Percentiles rank a stretch among this genome's conserved stretches.
phyloP scores from a whole-genome alignment of 2,329 filamentous ascomycete species.

The Alternaria sp. region DNA sequence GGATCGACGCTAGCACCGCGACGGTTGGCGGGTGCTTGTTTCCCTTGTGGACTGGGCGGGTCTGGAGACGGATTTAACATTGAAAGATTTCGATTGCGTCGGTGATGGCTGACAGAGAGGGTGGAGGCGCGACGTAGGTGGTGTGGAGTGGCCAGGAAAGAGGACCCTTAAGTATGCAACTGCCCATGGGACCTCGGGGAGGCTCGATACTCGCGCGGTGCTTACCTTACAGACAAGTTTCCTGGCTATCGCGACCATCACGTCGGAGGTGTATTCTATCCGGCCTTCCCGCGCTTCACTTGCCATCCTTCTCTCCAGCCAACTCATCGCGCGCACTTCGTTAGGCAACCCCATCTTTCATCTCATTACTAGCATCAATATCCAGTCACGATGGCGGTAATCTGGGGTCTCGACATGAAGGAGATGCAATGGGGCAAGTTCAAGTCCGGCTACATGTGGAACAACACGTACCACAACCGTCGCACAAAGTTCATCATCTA shows the following conservation, averaged over 20 bases:
- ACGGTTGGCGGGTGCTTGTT: slow-evolving; percentile 9
- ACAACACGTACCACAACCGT: slow-evolving; percentile 61
- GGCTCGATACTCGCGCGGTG: neutral
- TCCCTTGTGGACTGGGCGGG: neutral
- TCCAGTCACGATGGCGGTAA: slow-evolving; percentile 48
- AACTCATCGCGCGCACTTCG: neutral
- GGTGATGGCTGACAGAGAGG: neutral
- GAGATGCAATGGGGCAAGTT: slow-evolving; percentile 67
- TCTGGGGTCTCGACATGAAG: slow-evolving; percentile 64
- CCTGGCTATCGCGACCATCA: neutral
- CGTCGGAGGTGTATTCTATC: neutral
- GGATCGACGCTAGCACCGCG: neutral
- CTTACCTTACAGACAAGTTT: neutral
- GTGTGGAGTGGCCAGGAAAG: neutral
- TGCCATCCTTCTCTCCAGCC: neutral
- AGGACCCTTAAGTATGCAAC: neutral
- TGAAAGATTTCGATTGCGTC: neutral
- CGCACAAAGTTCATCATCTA: slow-evolving; percentile 67
- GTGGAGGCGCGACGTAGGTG: neutral
- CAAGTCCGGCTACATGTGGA: slow-evolving; percentile 65
- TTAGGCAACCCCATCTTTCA: neutral
- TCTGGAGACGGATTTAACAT: neutral
- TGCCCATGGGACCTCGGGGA: neutral
- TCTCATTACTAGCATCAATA: slow-evolving; percentile 1
- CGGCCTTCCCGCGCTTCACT: neutral